Evolutionary conservation across 2,329 filamentous ascomycete species (phyloP).

Genomic region (Stagonosporopsis chrysanthemi): DNA sequence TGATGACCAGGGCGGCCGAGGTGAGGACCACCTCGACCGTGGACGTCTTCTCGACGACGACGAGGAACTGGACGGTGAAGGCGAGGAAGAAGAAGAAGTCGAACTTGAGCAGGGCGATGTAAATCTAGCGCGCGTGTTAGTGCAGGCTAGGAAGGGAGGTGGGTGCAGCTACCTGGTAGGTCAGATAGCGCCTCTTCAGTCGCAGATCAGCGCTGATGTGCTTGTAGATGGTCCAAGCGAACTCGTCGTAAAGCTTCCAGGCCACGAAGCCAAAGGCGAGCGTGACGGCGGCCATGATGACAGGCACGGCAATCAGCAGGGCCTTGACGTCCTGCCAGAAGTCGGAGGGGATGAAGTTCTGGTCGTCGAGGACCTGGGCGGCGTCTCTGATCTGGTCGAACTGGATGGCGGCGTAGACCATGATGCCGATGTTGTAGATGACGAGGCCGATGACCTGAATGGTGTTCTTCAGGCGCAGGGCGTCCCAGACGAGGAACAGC

Average conservation of each 20-base stretch:
- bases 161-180: constrained; percentile 77
- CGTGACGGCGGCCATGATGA: constrained; percentile 79
- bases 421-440: constrained; percentile 86
- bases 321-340: constrained; percentile 77
- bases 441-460: constrained; percentile 98
- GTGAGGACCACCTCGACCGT: constrained; percentile 85
- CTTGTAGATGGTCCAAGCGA: constrained; percentile 99
- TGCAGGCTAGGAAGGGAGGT: too few species aligned
- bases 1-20: constrained; percentile 87
- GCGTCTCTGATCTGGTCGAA: constrained; percentile 87
- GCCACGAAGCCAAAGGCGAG: constrained; percentile 76
- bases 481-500: constrained; percentile 89
- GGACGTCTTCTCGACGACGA: constrained; percentile 76
- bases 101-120: constrained; percentile 96
- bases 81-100: constrained; percentile 99
- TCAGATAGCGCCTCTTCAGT: constrained; percentile 95
- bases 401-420: constrained; percentile 93
- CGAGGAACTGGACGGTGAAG: constrained; percentile 97
- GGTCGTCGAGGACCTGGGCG: constrained; percentile 61
- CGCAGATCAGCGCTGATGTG: constrained; percentile 96
- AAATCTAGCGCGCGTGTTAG: constrained; percentile 71
- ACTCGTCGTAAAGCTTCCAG: constrained; percentile 98
- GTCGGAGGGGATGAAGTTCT: constrained; percentile 56
- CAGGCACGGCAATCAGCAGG: constrained; percentile 84
- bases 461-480: constrained; percentile 92